Conservation (phyloP, 495 filamentous ascomycete species). For the Corynascus novoguineensis region DNA sequence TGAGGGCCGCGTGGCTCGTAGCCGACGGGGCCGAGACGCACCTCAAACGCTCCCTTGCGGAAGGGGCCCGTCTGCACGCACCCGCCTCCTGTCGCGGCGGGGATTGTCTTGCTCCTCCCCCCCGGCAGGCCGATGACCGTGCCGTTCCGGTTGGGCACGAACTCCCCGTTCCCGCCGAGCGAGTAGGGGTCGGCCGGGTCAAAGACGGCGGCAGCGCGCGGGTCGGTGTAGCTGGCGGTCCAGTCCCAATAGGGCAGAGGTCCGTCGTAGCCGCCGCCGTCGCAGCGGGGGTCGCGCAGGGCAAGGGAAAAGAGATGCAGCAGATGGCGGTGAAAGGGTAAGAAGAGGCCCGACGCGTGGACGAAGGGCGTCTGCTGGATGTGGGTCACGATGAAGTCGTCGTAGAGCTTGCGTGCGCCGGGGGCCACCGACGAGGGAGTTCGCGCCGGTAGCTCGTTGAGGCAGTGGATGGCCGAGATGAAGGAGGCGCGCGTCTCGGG, state of each 20-base stretch:
- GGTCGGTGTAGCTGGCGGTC: conserved; percentile 40
- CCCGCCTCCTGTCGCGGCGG: conserved; percentile 37
- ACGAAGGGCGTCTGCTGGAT: conserved; percentile 53
- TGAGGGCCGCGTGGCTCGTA: conserved; percentile 6
- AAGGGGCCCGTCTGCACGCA: conserved; percentile 26
- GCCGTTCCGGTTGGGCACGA: conserved; percentile 21
- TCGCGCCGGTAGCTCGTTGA: conserved; percentile 37
- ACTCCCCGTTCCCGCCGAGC: conserved; percentile 53
- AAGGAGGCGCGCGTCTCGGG: conserved; percentile 46
- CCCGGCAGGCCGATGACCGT: conserved; percentile 5
- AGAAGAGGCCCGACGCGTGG: conserved; percentile 54
- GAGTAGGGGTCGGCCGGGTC: conserved; percentile 48
- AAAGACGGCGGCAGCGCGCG: conserved; percentile 50
- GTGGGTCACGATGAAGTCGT: conserved; percentile 61
- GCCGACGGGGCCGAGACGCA: conserved; percentile 10
- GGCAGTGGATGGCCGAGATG: conserved; percentile 56
- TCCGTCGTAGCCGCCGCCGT: conserved; percentile 60
- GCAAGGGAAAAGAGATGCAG: conserved; percentile 55
- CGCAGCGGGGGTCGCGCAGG: conserved; percentile 57
- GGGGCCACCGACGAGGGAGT: conserved; percentile 1
- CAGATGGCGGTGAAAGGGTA: conserved; percentile 64
- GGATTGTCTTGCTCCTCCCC: conserved; percentile 17
- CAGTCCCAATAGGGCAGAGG: conserved; percentile 53
- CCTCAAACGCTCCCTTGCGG: background rate
- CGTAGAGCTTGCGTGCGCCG: conserved; percentile 39